phyloP scores from a whole-genome alignment of 2,329 filamentous ascomycete genomes.

The Penicillium glabrum region DNA sequence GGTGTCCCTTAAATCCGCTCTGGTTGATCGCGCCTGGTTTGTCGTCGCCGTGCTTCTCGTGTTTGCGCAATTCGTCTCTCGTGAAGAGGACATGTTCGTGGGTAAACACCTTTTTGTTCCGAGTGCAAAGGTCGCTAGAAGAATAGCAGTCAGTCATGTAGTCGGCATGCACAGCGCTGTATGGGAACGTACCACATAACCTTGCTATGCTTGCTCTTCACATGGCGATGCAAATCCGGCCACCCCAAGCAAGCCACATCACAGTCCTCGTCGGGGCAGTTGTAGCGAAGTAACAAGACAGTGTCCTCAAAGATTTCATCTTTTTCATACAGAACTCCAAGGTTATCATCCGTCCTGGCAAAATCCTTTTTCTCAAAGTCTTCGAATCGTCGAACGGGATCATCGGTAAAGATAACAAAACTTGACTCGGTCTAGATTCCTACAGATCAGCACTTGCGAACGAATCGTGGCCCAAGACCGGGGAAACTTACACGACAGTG shows the following conservation, averaged over 20 bases:
- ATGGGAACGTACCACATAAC: slow-evolving; percentile 67
- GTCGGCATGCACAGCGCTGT: slow-evolving; percentile 3
- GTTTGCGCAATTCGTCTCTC: slow-evolving; percentile 73
- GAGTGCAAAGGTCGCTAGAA: slow-evolving; percentile 74
- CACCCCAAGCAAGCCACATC: slow-evolving; percentile 82
- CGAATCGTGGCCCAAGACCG: not conserved
- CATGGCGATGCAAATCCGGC: slow-evolving; percentile 78
- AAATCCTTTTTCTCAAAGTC: slow-evolving; percentile 77
- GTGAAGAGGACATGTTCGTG: slow-evolving; percentile 96
- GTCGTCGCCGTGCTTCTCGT: slow-evolving; percentile 90
- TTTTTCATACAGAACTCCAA: slow-evolving; percentile 89
- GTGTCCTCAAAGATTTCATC: slow-evolving; percentile 90
- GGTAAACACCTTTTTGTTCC: slow-evolving; percentile 97
- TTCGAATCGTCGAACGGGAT: slow-evolving; percentile 76
- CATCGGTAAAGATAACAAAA: slow-evolving; percentile 90
- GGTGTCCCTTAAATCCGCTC: slow-evolving; percentile 94
- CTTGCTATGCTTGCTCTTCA: slow-evolving; percentile 77
- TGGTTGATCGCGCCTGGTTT: slow-evolving; percentile 86
- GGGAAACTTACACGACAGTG: slow-evolving; percentile 76
- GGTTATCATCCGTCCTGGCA: slow-evolving; percentile 74
- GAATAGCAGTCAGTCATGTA: slow-evolving; percentile 5
- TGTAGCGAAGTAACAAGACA: slow-evolving; percentile 82
- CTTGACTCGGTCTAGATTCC: slow-evolving; percentile 42
- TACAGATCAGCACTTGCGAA: slow-evolving; percentile 10
- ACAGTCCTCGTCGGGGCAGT: slow-evolving; percentile 83